Evolutionary conservation across 306 rosid species (phyloP).

Genomic region (Cyclanthera cordifolia): DNA sequence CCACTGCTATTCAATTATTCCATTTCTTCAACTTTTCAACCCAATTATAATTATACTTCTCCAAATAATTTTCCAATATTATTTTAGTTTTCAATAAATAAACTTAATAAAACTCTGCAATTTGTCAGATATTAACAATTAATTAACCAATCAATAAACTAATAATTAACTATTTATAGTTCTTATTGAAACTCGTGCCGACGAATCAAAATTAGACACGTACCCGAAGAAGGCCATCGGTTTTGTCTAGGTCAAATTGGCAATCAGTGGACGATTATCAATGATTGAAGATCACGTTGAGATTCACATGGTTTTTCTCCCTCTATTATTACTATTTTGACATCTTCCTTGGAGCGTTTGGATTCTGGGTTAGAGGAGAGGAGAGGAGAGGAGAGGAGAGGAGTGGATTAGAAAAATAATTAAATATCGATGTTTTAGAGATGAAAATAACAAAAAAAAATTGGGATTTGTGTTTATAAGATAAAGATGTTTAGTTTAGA

Average conservation of each 20-base stretch:
- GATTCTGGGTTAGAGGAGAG: too few relatives aligned
- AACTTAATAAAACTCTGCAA: conserved; percentile 7
- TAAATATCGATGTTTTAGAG: too few relatives aligned
- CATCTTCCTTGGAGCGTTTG: too few relatives aligned
- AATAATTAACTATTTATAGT: neutral
- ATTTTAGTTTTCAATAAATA: neutral
- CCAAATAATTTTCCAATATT: neutral
- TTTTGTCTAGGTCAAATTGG: neutral
- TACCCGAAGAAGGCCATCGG: neutral
- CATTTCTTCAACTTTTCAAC: conserved; percentile 8
- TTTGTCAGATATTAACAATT: neutral
- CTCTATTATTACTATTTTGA: too few relatives aligned
- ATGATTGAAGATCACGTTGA: conserved; percentile 7
- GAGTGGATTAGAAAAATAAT: too few relatives aligned
- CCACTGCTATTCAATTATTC: conserved; percentile 8
- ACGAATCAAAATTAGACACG: neutral
- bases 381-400: too few relatives aligned
- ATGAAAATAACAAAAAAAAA: too few relatives aligned
- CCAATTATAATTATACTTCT: conserved; percentile 7
- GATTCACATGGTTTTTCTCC: too few relatives aligned
- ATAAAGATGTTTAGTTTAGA: too few relatives aligned
- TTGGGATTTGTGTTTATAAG: too few relatives aligned
- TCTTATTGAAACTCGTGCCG: neutral
- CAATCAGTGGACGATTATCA: neutral
- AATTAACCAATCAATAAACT: neutral